Base-by-base conservation (phyloP, 345 rosid genomes). In the Passiflora organensis region DNA sequence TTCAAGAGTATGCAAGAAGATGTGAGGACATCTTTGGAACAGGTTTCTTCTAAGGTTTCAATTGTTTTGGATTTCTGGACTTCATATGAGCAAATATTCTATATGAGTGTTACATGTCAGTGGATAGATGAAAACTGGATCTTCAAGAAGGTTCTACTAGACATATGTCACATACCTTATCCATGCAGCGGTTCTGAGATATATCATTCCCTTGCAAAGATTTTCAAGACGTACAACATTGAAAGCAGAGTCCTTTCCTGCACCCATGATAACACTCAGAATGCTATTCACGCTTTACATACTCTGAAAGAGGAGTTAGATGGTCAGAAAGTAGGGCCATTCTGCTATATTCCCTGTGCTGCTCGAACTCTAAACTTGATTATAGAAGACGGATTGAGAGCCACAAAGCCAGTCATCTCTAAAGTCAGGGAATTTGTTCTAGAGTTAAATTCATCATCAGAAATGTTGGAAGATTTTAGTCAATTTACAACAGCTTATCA, bases 1-100 rank as follows among this genome's bases (percentile, higher is more conserved):
- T 91, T 85, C 76, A 80, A 84, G 78, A 84, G 96, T 76, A 91
- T 91, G 98, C 80, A 70, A 55, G 96, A 70, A 78, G 96, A 87
- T 66, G 86, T 91, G 15, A 78, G 70, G 73, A 65, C 59, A 48
- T 65, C 78, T 51, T 52, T 91, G 71, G 90, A 86, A 54, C 88
- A 79, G 61, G 78, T 77, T 65, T 76, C 82, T 15, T 91, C 96
- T 51, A 91, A 83, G 76, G 75, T 91, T 51, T 84, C 96, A 0
- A 24, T 91, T 43, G 77, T 79, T 32, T 69, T 91, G 41, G 84
- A 80, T 68, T 84, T 91, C 63, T 91, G 97, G 97, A 83, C 69
- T 32, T 83, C 96, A 16, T 85, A 77, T 67, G 87, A 91, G 42
- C 75, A 79, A 23, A 78, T 82, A 9, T 84, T 65, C 50, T 87